These are phyloP conservation scores for Dovyalis caffra DNA, from an alignment of 345 rosid species.

Conservation along the genomic window DNA sequence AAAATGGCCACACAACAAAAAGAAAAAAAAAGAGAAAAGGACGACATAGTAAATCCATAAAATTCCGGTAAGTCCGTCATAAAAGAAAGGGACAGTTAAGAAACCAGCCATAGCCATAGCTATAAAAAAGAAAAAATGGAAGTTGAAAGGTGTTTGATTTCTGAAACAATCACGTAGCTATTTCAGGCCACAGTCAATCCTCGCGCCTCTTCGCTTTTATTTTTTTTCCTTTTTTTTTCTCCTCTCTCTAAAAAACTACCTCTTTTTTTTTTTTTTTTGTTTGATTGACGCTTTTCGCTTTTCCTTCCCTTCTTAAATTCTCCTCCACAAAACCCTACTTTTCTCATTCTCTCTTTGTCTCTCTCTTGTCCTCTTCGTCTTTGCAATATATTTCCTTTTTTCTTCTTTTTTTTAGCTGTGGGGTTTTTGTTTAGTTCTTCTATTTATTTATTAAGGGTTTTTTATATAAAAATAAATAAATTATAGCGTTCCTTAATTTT, in stretches of 20 bases:
- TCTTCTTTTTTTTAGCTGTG: too few species aligned
- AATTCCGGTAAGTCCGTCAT: conserved; percentile 22
- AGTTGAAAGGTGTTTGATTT: not conserved
- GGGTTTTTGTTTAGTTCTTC: not conserved
- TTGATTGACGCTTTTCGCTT: not conserved
- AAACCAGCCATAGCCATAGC: too few species aligned
- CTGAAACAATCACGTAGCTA: conserved; percentile 17
- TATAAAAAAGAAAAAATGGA: too few species aligned
- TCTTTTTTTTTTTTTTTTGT: not conserved
- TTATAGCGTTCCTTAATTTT: not conserved
- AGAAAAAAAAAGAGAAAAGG: too few species aligned
- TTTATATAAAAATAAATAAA: not conserved
- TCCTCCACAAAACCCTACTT: conserved; percentile 9
- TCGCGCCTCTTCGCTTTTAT: not conserved
- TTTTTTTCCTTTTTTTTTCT: not conserved
- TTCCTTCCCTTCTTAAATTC: not conserved
- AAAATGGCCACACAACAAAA: not conserved
- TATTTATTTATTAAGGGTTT: not conserved
- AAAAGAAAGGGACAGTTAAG: not conserved
- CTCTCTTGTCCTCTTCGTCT: not conserved
- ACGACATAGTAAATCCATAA: not conserved
- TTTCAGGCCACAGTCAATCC: conserved; percentile 30
- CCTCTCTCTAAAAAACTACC: not conserved
- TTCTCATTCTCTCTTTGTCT: not conserved
- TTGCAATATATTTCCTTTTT: not conserved